phyloP scores from a whole-genome alignment of 306 rosid species.

The Oemleria cerasiformis region DNA sequence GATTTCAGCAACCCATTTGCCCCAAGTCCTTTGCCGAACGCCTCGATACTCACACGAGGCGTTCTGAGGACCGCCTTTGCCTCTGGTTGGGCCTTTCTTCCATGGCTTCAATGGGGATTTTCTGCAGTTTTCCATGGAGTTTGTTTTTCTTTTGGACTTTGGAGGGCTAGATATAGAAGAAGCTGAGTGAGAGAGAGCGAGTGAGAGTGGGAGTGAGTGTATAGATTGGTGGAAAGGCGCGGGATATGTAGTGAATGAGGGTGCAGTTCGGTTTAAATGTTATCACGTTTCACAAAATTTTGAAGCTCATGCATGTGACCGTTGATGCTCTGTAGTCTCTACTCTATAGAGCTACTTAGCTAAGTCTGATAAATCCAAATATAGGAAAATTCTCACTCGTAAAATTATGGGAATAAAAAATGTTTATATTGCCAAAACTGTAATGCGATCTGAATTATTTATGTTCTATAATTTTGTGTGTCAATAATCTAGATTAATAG shows the following conservation, averaged over 20 bases:
- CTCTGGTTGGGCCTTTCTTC: conserved; percentile 95
- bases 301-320: conserved; percentile 77
- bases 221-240: conserved; percentile 43
- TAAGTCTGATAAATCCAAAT: too few relatives aligned
- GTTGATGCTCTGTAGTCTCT: conserved; percentile 31
- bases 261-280: conserved; percentile 71
- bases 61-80: conserved; percentile 95
- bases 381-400: too few relatives aligned
- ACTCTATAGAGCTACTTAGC: too few relatives aligned
- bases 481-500: too few relatives aligned
- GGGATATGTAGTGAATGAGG: conserved; percentile 65
- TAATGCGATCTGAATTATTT: too few relatives aligned
- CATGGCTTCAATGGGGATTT: conserved; percentile 82
- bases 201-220: conserved; percentile 16
- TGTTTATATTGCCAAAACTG: too few relatives aligned
- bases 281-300: conserved; percentile 61
- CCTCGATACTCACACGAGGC: conserved; percentile 88
- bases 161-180: background rate
- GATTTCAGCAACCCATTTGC: conserved; percentile 98
- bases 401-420: too few relatives aligned
- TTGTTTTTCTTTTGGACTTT: background rate
- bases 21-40: conserved; percentile 95
- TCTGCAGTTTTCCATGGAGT: conserved; percentile 64
- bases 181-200: conserved; percentile 31
- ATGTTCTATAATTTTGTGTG: too few relatives aligned